Base-by-base conservation (phyloP, 2,329 filamentous ascomycete genomes). In the Trichophyton simii region DNA sequence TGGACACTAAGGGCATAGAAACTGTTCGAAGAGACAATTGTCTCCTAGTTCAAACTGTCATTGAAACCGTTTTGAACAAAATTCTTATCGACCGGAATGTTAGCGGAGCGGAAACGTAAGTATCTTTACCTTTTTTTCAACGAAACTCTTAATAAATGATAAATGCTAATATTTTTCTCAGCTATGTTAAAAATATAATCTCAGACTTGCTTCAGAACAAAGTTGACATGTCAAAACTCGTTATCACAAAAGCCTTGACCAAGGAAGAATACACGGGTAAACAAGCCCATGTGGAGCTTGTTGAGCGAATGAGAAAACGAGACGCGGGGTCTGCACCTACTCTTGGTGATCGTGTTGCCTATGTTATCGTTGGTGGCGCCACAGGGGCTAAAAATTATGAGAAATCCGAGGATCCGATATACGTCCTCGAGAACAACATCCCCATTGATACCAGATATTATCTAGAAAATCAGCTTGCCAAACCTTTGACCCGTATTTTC, bases 1-100 rank as follows among this genome's bases (percentile, higher is more conserved):
- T 99, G 95, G 94, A 99, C 75, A 97, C 90, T 63, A 99, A 99
- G 74, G 94, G 94, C 80, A 97, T 99, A 67, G 94, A 99, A 76
- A 99, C 94, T 2, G 95, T 99, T 55, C 87, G 94, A 67, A 83
- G 94, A 81, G 94, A 99, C 74, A 99, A 99, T 72, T 99, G 94
- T 72, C 81, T 94, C 59, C 78, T 99, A 63, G 94, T 97, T 15
- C 92, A 97, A 75, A 96, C 88, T 2, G 94, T 97, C 63, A 97
- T 99, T 69, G 94, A 99, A 75, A 97, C 94, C 61, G 92, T 96
- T 22, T 77, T 99, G 66, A 84, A 90, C 67, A 97, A 96, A 87
- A 89, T 99, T 68, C 77, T 99, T 68, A 96, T 99, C 65, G 91
- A 99, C 66, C 87, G 85, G 67, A 91, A 99, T 72, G 85, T 95